Evolutionary conservation across 2,329 filamentous ascomycete species (phyloP), one percentile per base, ranked within the genome.

Genomic region (Nannizzia gypsea): DNA sequence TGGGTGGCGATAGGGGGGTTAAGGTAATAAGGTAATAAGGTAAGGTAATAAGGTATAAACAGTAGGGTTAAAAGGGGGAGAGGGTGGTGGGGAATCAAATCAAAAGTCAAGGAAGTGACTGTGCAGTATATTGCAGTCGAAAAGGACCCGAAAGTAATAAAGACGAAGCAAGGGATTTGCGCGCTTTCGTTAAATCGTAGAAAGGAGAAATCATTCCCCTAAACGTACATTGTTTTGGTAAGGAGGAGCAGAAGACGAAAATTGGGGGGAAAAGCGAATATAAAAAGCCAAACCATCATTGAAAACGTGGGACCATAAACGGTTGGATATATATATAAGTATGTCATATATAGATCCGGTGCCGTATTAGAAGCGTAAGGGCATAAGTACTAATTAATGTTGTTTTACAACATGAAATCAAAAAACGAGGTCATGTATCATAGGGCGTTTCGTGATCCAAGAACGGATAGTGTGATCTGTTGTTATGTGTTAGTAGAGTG

Each of bases 391-490:
- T 59, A 61, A 63, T 54, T 54, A 54, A 54, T 54, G 48, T 54
- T 54, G 48, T 54, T 54, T 54, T 54, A 54, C 48, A 54, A 54
- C 48, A 54, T 54, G 48, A 54, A 54, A 54, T 54, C 48, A 54
- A 54, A 54, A 34, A 54, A 34, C 48, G 48, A 54, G 48, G 48
- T 54, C 48, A 59, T 58, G 58, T 56, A 50, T 61, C 50, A 61
- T 26, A 61, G 44, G n/a, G 26, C 36, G 17, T 42, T 38, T 44
- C 48, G 22, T 28, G 59, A 60, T 36, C 59, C 62, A 36, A 64
- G 57, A 50, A 64, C 59, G 11, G 63, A 61, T 42, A 65, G 58
- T 34, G 61, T 63, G 28, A 61, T 57, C 63, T 64, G 56, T 22
- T 64, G 56, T 22, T 22, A 24, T 26, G 52, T 57, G 34, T 63